Base-by-base conservation (phyloP, 192 early-diverging fungal species). In the Coemansia reversa region DNA sequence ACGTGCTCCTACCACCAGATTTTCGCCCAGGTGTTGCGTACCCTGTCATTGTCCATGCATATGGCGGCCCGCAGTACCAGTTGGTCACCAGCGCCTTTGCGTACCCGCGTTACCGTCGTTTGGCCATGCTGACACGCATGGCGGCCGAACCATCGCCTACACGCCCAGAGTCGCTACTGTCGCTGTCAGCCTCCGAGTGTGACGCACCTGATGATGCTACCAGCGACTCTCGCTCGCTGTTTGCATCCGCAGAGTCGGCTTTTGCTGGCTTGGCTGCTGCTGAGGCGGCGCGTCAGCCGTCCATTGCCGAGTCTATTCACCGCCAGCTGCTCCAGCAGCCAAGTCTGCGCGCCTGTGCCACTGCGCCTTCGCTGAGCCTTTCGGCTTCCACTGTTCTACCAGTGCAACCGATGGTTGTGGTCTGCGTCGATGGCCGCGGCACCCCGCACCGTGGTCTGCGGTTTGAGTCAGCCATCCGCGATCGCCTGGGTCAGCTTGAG, bases 61-160 rank as follows among this genome's bases (percentile, higher is more conserved):
- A 92, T 55, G 90, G 90, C 16, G 90, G 90, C 4, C 90, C 90
- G 7, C 80, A 88, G 62, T 85, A 86, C 45, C 89, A 90, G 63
- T 67, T 89, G 64, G 88, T 91, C 9, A 88, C 84, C 4, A 92
- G 90, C 51, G 90, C 89, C 19, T 90, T 83, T 62, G 86, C 88
- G 33, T 81, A 83, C 49, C 85, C 89, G 11, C 85, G 87, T 29
- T 71, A 86, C 22, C 56, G 84, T 18, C 79, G 90, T 6, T 67
- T 85, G 23, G 81, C 88, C 2, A 68, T 92, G 76, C 81, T 86
- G 7, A 69, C 75, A 2, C 58, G 78, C 58, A 58, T 60, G 58
- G 8, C 52, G 23, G 49, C 65, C 5, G 12, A 53, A 22, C 63
- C 54, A 9, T 32, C 52, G 63, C n/a, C 30, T 24, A 56, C 47